Conservation (phyloP, 805 yeast species). For the Clavispora vitiphila region DNA sequence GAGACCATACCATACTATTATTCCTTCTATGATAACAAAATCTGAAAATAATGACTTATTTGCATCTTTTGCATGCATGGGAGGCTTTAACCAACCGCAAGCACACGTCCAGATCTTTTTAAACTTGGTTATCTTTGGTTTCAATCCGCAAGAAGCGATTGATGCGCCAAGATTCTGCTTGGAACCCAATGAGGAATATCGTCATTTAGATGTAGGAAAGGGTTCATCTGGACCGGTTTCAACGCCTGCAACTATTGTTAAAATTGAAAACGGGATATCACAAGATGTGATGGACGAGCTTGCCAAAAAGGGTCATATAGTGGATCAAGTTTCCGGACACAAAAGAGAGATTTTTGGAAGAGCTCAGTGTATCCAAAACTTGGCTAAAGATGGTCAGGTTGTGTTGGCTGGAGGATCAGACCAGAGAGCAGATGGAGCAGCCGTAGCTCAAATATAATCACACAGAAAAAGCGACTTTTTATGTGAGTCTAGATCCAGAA, state of each 20-base stretch:
- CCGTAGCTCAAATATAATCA: conserved; percentile 39
- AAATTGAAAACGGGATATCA: conserved; percentile 62
- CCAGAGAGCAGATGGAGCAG: conserved; percentile 81
- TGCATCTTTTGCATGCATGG: conserved; percentile 80
- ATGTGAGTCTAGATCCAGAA: too few relatives aligned
- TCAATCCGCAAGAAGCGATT: conserved; percentile 67
- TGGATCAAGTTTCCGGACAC: conserved; percentile 37
- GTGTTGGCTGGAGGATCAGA: conserved; percentile 72
- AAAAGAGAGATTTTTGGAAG: conserved; percentile 52
- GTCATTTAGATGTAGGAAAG: conserved; percentile 43
- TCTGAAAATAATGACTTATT: conserved; percentile 32
- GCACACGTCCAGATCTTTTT: conserved; percentile 76
- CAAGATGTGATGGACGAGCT: conserved; percentile 43
- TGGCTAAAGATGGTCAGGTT: conserved; percentile 33
- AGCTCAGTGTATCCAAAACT: conserved; percentile 65
- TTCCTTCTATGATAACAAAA: conserved; percentile 72
- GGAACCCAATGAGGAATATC: conserved; percentile 42
- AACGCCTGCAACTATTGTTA: conserved; percentile 53
- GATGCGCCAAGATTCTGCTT: conserved; percentile 74
- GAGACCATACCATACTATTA: conserved; percentile 77
- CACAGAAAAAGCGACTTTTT: too few relatives aligned
- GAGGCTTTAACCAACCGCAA: conserved; percentile 83
- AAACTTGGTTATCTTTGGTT: conserved; percentile 57
- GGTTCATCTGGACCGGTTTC: conserved; percentile 66
- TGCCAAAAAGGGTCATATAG: conserved; percentile 52